Evolutionary conservation across 306 rosid species (phyloP), one percentile per base, ranked within the genome.

Genomic region (Leucaena leucocephala): DNA sequence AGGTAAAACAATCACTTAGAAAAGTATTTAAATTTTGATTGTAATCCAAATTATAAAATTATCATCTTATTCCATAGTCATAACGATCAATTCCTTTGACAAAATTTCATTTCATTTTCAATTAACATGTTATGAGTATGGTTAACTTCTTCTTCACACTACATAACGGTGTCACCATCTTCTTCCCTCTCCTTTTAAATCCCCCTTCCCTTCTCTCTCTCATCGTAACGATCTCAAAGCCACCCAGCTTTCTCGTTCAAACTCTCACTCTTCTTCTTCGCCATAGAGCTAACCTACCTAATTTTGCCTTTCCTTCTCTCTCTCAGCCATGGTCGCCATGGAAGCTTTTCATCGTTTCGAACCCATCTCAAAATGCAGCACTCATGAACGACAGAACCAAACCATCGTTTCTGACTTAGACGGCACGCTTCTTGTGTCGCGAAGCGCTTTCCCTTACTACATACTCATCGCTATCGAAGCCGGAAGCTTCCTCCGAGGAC

Each of bases 381-480:
- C 94, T 2, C 69, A 89, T 21, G 80, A 84, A 7, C 85, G 98
- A 17, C 87, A 95, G 4, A 77, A 84, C 85, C 98, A 95, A 43
- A 89, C 94, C 3, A 90, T 95, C 4, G 96, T 94, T 3, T 87
- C 98, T 0, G 97, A 93, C 82, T 72, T 95, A 2, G 98, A 93
- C 10, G 98, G 98, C 69, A 93, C 98, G 0, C 93, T 95, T 17
- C 89, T 92, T 1, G 59, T 90, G 19, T 93, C 98, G 0, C 66
- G 81, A 0, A 87, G 83, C 11, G 98, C 97, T 46, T 95, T 95
- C 43, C 98, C 98, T 0, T 95, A 95, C 80, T 95, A 82, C 92
- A 85, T 95, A 97, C 98, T 95, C 4, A 74, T 95, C 1, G 98
- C 98, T 42, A 73, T 93, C 2, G 98, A 95, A 72, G 98, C 98